These are phyloP conservation scores for Linanthus parryae DNA, from an alignment of 148 eudicot genomes.

Conservation along the genomic window DNA sequence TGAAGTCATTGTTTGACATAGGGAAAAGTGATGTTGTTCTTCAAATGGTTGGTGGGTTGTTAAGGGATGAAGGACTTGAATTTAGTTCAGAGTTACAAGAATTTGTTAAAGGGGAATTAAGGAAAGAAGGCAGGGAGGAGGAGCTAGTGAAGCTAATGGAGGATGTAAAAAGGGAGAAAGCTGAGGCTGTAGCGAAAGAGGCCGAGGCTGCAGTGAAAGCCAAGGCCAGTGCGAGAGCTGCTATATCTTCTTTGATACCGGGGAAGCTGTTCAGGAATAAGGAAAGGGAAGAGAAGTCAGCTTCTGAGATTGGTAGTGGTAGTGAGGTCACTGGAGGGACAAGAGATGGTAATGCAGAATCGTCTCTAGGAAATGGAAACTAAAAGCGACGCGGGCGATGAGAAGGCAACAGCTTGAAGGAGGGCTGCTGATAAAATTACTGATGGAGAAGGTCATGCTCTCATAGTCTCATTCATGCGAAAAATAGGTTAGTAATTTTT, in stretches of 20 bases:
- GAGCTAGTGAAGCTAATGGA: slow-evolving; percentile 65
- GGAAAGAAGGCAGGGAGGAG: slow-evolving; percentile 63
- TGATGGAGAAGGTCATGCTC: too few relatives aligned
- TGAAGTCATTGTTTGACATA: slow-evolving; percentile 62
- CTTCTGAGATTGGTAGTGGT: slow-evolving; percentile 13
- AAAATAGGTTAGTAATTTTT: too few relatives aligned
- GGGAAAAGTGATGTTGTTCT: slow-evolving; percentile 76
- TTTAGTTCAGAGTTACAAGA: slow-evolving; percentile 70
- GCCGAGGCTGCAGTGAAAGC: slow-evolving; percentile 74
- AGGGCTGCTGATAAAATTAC: too few relatives aligned
- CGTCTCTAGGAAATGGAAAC: slow-evolving; percentile 10
- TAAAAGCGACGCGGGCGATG: slow-evolving; percentile 7
- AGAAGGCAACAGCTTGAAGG: slow-evolving; percentile 10
- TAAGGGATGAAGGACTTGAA: slow-evolving; percentile 74
- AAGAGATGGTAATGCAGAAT: slow-evolving; percentile 14
- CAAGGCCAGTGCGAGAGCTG: slow-evolving; percentile 70
- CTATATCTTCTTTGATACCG: slow-evolving; percentile 69
- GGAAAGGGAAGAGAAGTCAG: slow-evolving; percentile 26
- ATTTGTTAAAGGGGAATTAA: slow-evolving; percentile 63
- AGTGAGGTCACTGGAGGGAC: slow-evolving; percentile 18
- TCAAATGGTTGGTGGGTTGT: slow-evolving; percentile 45
- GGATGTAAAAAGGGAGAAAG: slow-evolving; percentile 71
- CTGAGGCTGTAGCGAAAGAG: slow-evolving; percentile 68
- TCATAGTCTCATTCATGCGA: too few relatives aligned
- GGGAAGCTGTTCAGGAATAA: slow-evolving; percentile 65